Base-by-base conservation (phyloP, 768 basidiomycete species). In the Piloderma croceum region DNA sequence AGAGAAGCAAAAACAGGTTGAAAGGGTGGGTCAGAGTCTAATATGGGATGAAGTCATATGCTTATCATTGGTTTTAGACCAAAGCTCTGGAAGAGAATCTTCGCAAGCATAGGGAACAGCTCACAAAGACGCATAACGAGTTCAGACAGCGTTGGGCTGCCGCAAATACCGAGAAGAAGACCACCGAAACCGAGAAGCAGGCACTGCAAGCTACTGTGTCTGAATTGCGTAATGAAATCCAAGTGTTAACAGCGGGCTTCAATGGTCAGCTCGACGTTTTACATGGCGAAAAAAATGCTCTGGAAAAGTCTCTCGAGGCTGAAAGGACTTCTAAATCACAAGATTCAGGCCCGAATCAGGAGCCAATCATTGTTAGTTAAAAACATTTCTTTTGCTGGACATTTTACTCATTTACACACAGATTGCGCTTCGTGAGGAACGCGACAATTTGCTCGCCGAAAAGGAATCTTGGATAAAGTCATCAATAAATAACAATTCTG, bases 391-490 rank as follows among this genome's bases (percentile, higher is more conserved):
- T 41, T 32, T 3, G 25, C 20, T 32, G 5, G 6, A 11, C 17
- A 2, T 34, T 12, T 34, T 7, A 33, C 31, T 45, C 35, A 43
- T 29, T 21, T 47, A 35, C 18, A 50, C n/a, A 13, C 13, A 86
- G 82, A 63, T 71, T 38, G 47, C 68, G 34, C 57, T 87, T 20
- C 68, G 60, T 39, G 68, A 71, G 32, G 79, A 90, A 58, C 69
- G 77, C 36, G 83, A 85, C 51, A 69, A 64, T 36, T 60, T 88
- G 13, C 62, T 81, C 20, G 69, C 68, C 1, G 83, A 83, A 52
- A 83, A 79, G 52, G 70, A 71, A 41, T 59, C 61, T 17, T 71
- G 56, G 71, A 50, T 53, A 20, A 53, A 33, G 36, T 64, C 58
- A 38, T 47, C 58, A 40, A 54, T 44, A 24, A 41, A 60, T n/a